Conservation (phyloP, 2,329 filamentous ascomycete genomes). For the Colletotrichum gloeosporioides region DNA sequence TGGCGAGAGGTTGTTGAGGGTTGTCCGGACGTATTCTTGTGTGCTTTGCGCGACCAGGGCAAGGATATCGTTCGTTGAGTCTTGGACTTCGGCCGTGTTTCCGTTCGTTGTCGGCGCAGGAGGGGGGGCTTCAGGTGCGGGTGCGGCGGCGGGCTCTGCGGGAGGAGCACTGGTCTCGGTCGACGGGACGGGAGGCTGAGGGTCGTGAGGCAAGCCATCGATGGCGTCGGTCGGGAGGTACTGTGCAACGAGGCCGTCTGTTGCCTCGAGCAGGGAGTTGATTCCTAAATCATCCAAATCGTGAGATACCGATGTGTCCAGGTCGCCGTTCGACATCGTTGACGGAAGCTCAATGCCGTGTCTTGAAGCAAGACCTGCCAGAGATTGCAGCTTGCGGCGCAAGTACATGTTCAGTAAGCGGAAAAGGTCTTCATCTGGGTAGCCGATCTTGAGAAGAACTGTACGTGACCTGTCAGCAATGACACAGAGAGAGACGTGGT, state of each 20-base stretch:
- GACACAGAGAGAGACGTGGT: constrained; percentile 31
- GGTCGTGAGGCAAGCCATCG: constrained; percentile 14
- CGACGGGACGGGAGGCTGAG: constrained; percentile 14
- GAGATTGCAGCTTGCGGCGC: constrained; percentile 36
- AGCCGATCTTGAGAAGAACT: constrained; percentile 15
- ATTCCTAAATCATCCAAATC: constrained; percentile 42
- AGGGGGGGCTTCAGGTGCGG: constrained; percentile 5
- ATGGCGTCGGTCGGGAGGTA: constrained; percentile 39
- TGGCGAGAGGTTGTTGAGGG: constrained; percentile 46
- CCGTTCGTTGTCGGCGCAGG: constrained; percentile 26
- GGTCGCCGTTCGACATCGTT: constrained; percentile 31
- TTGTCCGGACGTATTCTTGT: constrained; percentile 49
- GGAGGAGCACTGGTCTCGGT: constrained; percentile 18
- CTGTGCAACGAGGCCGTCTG: constrained; percentile 45
- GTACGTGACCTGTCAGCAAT: constrained; percentile 41
- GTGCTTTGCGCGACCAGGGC: constrained; percentile 50
- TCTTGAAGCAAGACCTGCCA: constrained; percentile 36
- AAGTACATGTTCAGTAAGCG: constrained; percentile 37
- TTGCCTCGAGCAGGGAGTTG: constrained; percentile 47
- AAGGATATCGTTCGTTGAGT: constrained; percentile 46
- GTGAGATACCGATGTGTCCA: constrained; percentile 27
- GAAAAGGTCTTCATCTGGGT: constrained; percentile 26
- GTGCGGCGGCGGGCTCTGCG: neutral
- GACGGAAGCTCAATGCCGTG: constrained; percentile 40
- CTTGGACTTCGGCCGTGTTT: constrained; percentile 32